Base-by-base conservation (phyloP, 176 grass and related monocot species). In the Rhynchospora breviuscula region DNA sequence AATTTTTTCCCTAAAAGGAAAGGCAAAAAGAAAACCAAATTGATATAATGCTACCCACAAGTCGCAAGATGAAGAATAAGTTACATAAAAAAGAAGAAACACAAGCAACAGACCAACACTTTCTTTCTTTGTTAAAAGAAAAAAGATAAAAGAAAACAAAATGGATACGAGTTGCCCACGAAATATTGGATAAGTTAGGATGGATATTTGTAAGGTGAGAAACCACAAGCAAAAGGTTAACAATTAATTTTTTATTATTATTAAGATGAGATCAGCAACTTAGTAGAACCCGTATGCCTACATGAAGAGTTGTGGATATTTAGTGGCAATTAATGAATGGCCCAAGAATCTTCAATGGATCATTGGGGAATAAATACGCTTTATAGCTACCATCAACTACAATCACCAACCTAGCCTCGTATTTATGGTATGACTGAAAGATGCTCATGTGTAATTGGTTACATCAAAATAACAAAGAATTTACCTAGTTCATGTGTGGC, bases 341-440 rank as follows among this genome's bases (percentile, higher is more conserved):
- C 51, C 49, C 73, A 78, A 78, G 23, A 78, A 78, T 57, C 12
- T 56, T 33, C 22, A 78, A 56, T 57, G 73, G 0, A 17, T 56
- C 22, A 57, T 56, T 78, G 23, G 23, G 73, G 73, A 78, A 78
- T 57, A 56, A 78, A 78, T 78, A 57, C 48, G 26, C 73, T 57
- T 56, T 57, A 78, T 33, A 78, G 52, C 47, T 78, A 56, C 71
- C 71, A 75, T 75, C 46, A 52, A 53, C 71, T 75, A 33, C 7
- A 12, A 78, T 15, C 46, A 78, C 73, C 73, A 57, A 54, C 72
- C 31, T 33, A 18, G 12, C 1, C 2, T 78, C 51, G 10, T 31
- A 31, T 53, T 53, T 76, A 56, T 56, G 26, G 48, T 76, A 9
- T 53, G 5, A n/a, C 47, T 6, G 10, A 75, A 53, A 15, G 5